Evolutionary conservation across 2,329 filamentous ascomycete species (phyloP).

Genomic region (Davidsoniella neocaledoniae): DNA sequence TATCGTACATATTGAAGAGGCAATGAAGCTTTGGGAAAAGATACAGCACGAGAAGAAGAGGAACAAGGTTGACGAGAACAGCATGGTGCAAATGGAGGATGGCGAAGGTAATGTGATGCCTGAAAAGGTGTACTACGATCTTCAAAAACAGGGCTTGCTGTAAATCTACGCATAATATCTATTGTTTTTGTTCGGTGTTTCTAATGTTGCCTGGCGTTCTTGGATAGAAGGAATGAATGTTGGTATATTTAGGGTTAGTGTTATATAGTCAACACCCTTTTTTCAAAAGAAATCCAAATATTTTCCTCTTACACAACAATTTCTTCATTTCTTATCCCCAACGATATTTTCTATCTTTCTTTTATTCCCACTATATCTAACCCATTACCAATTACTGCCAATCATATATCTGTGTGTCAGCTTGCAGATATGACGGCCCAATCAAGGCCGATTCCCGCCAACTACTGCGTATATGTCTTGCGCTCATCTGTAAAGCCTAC

Average conservation of each 20-base stretch:
- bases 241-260: no score
- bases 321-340: not conserved
- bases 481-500: slow-evolving; percentile 60
- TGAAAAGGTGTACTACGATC: slow-evolving; percentile 90
- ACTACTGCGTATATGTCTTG: slow-evolving; percentile 87
- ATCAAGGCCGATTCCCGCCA: slow-evolving; percentile 54
- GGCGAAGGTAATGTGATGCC: slow-evolving; percentile 97
- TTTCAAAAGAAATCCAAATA: no score
- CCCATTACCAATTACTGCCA: not conserved
- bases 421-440: slow-evolving; percentile 23
- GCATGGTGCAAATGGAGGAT: slow-evolving; percentile 96
- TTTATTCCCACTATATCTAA: not conserved
- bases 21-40: slow-evolving; percentile 79
- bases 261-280: no score
- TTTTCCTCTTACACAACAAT: no score
- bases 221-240: no score
- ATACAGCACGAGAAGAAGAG: slow-evolving; percentile 73
- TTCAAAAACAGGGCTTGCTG: slow-evolving; percentile 79
- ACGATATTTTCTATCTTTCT: not conserved
- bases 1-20: slow-evolving; percentile 84
- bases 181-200: no score
- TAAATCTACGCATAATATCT: slow-evolving; percentile 22
- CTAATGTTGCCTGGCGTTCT: not conserved
- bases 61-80: slow-evolving; percentile 58
- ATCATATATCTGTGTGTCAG: not conserved